Evolutionary conservation across 2,329 filamentous ascomycete genomes (phyloP).

Genomic region (Penicillium thymicola): DNA sequence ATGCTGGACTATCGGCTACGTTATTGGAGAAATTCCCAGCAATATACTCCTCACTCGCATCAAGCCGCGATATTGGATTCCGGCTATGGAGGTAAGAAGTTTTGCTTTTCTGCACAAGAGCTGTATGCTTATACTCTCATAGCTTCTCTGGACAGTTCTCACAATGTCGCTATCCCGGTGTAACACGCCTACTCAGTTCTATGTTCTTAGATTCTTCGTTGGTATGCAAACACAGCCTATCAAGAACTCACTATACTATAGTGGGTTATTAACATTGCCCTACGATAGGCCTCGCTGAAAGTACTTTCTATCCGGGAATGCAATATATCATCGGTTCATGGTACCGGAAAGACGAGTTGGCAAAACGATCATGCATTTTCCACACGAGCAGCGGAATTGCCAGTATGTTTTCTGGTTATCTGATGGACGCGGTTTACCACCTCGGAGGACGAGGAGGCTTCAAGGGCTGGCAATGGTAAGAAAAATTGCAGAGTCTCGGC

Average conservation of each 20-base stretch:
- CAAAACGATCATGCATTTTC: constrained; percentile 53
- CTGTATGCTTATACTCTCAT: neutral
- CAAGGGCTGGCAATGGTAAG: constrained; percentile 52
- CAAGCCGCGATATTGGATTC: constrained; percentile 49
- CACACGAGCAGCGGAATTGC: constrained; percentile 48
- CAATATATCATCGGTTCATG: constrained; percentile 53
- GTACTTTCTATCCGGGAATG: constrained; percentile 53
- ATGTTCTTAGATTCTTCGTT: constrained; percentile 50
- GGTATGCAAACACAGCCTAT: constrained; percentile 25
- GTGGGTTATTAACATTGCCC: neutral
- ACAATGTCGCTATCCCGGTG: constrained; percentile 45
- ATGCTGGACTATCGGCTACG: constrained; percentile 60
- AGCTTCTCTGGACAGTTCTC: constrained; percentile 50
- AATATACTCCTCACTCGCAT: constrained; percentile 52
- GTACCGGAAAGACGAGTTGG: constrained; percentile 51
- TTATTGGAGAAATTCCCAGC: constrained; percentile 52
- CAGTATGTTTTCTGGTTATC: constrained; percentile 49
- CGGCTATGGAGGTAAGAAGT: constrained; percentile 42
- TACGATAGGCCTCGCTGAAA: constrained; percentile 44
- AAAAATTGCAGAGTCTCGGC: neutral
- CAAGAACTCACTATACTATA: neutral
- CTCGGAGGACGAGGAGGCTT: constrained; percentile 49
- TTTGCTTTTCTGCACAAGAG: constrained; percentile 1
- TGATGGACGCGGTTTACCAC: constrained; percentile 54
- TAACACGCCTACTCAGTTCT: constrained; percentile 45